Conservation (phyloP, 306 rosid genomes). For the Cicer cuneatum region DNA sequence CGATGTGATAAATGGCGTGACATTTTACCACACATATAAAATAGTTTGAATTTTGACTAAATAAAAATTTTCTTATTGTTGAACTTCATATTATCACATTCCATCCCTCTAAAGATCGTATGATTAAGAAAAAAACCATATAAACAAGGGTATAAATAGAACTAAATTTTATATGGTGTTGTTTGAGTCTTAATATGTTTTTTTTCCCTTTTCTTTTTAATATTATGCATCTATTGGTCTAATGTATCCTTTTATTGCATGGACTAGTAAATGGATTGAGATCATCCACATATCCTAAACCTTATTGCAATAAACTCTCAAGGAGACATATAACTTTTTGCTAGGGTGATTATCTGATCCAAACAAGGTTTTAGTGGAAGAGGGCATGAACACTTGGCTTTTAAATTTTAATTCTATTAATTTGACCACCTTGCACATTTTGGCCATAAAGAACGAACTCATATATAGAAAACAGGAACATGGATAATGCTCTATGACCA, state of each 20-base stretch:
- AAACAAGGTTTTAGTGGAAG: constrained; percentile 42
- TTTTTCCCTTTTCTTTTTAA: background rate
- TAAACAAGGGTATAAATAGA: background rate
- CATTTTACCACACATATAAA: no score
- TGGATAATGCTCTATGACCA: background rate
- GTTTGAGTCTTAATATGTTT: background rate
- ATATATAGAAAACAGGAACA: constrained; percentile 14
- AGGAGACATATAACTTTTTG: constrained; percentile 40
- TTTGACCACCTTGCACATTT: constrained; percentile 31
- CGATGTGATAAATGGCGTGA: no score
- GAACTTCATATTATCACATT: no score
- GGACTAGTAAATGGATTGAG: constrained; percentile 29
- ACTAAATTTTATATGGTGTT: background rate
- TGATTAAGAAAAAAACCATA: background rate
- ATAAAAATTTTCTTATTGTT: no score
- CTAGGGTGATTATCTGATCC: constrained; percentile 33
- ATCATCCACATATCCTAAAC: constrained; percentile 39
- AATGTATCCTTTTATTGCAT: constrained; percentile 4
- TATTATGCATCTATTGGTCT: constrained; percentile 4
- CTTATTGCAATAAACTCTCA: background rate
- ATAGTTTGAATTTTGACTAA: no score
- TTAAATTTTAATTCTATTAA: constrained; percentile 18
- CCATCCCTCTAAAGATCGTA: no score
- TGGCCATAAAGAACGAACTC: constrained; percentile 36
- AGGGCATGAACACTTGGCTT: constrained; percentile 42